Evolutionary conservation across 345 rosid genomes (phyloP), one percentile per base, ranked within the genome.

Genomic region (Lumnitzera littorea): DNA sequence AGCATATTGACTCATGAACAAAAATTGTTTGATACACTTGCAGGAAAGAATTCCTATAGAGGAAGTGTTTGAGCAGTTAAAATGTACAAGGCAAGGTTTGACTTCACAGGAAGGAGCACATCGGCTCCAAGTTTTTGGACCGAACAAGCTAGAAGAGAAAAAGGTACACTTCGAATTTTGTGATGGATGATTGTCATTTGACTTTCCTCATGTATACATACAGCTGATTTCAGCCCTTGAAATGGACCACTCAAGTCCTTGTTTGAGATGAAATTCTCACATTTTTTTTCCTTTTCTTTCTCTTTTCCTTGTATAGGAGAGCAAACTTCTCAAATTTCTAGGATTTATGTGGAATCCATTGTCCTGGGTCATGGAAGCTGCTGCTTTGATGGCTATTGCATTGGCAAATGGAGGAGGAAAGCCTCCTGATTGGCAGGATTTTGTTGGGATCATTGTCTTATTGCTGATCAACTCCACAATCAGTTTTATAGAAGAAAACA

Each of bases 321-420:
- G 91, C 88, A 91, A 91, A 71, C 0, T 88, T 56, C 78, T 88
- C 60, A 91, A 91, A 79, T 91, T 91, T 67, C 62, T 91, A 71
- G 98, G 98, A 15, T 91, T 91, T 65, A 91, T 91, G 98, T 91
- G 98, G 98, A 91, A 91, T 60, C 98, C 98, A 13, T 68, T 91
- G 71, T 91, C 98, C 15, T 91, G 98, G 98, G 98, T 91, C 77
- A 91, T 91, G 98, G 98, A 91, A 65, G 85, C 82, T 54, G 98
- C 98, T 47, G 96, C 98, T 36, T 5, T 91, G 24, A 82, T 91
- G 95, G 95, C 98, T 58, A 88, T 91, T 23, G 86, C 70, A 46
- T 47, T 91, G 80, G 96, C 91, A 15, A 88, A 91, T 67, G 95
- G 95, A 27, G 73, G 31, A 46, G 88, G 88, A 65, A 74, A 65